Evolutionary conservation across 2,329 filamentous ascomycete species (phyloP), one percentile per base, ranked within the genome.

Genomic region (Beauveria varroae): DNA sequence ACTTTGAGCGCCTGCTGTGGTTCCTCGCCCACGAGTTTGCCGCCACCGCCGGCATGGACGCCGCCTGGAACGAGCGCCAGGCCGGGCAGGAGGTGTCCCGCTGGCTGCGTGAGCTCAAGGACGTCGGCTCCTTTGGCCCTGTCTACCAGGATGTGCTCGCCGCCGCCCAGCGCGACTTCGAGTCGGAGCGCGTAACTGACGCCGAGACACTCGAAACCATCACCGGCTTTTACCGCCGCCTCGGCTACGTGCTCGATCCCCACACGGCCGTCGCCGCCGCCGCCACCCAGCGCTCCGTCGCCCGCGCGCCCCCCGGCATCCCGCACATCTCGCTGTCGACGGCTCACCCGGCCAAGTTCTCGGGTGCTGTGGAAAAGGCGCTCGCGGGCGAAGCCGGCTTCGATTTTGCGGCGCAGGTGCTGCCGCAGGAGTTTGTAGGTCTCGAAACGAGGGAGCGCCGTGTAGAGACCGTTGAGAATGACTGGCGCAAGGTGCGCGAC

Each of bases 1-100:
- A 99, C 79, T 98, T 99, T 72, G 95, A 99, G 80, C 86, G 95
- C 37, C 81, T 99, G 5, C 81, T 99, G 12, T 98, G 93, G 93
- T 97, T 91, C 80, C 80, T 98, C 30, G 88, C 91, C 1, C 90
- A 91, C 76, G 83, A 89, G 67, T 88, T 86, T 63, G 86, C 85
- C 20, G 71, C 77, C 7, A 78, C 73, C 14, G 79, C 80, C 4
- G 83, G 83, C 56, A 84, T 86, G 80, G 83, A 88, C 67, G 82
- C 86, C 59, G 77, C 81, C 65, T 87, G 82, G 79, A 87, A 84
- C 73, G 84, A 85, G 76, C 86, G 81, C 72, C 84, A 86, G 73
- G 86, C 86, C 9, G 89, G 91, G 3, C 86, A 91, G 71, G 88
- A 90, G 68, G 91, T 98, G 47, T 81, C 82, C 57, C 71, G 76